Evolutionary conservation across 2,329 filamentous ascomycete species (phyloP), one percentile per base, ranked within the genome.

Genomic region (Harringtonia aguacate): DNA sequence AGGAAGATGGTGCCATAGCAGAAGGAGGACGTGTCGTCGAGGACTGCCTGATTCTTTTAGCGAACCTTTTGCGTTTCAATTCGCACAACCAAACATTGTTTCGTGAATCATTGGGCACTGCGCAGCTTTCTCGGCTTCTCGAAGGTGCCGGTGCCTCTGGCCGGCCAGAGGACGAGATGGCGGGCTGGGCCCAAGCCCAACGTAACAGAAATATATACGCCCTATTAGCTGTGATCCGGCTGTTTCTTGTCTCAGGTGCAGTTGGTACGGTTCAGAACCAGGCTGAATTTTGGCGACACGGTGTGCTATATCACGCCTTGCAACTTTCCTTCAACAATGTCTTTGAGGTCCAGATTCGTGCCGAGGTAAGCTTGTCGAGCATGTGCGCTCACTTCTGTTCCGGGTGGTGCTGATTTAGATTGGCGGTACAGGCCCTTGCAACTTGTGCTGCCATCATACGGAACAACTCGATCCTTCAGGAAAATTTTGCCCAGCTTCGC

Each of bases 31-130:
- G 90, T 48, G 77, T 86, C 13, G 85, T 95, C 4, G 90, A 97
- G 61, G 92, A 98, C 61, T 95, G 89, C 54, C 69, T 98, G 18
- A 90, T 92, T 46, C 70, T 98, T 43, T 69, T 97, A 39, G 87
- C 88, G 35, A 97, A 97, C 59, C 75, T 98, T 13, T 69, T 98
- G 24, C 79, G 84, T 29, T 75, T 88, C 54, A 97, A 97, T 58
- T 69, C 81, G 2, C 92, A 89, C 3, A 98, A 98, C 56, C 92
- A 98, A 61, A 86, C 87, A 12, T 80, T 90, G 45, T 97, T 98
- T 61, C 77, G 90, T 45, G 92, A 98, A 60, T 90, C 86, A 36
- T 88, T 87, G 1, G 89, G 83, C 56, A 79, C 94, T 14, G 72
- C 75, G 20, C 81, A 80, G 52, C 68, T 95, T 39, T 74, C 81